These are phyloP conservation scores for Mastigamoeba balamuthi DNA, from an alignment of 78 protist genomes.

Conservation along the genomic window DNA sequence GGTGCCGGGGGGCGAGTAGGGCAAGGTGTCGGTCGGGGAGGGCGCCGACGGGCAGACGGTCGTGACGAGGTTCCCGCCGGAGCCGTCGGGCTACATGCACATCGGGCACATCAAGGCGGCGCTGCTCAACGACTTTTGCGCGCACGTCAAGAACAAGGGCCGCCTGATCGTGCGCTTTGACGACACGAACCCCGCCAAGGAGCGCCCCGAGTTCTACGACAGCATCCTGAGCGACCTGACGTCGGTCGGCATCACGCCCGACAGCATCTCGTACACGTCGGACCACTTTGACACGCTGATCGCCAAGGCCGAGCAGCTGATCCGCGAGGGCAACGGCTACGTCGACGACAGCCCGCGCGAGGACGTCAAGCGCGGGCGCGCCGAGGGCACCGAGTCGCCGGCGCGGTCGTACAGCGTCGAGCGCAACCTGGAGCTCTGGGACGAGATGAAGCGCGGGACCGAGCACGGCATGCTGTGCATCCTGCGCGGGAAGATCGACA, in stretches of 20 bases:
- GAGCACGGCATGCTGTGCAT: slow-evolving; percentile 51
- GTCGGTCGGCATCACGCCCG: slow-evolving; percentile 32
- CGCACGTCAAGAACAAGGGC: slow-evolving; percentile 71
- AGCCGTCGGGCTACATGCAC: slow-evolving; percentile 96
- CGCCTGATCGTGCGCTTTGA: slow-evolving; percentile 88
- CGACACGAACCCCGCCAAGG: slow-evolving; percentile 95
- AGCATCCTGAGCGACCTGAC: slow-evolving; percentile 57
- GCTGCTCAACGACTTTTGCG: slow-evolving; percentile 73
- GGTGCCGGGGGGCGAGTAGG: no score
- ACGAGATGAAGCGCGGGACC: slow-evolving; percentile 79
- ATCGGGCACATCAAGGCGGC: slow-evolving; percentile 99
- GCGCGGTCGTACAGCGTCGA: slow-evolving; percentile 52
- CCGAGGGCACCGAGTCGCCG: slow-evolving; percentile 25
- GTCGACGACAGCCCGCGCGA: slow-evolving; percentile 70
- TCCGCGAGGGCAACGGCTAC: slow-evolving; percentile 68
- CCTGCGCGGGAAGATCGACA: slow-evolving; percentile 87
- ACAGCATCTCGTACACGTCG: slow-evolving; percentile 74
- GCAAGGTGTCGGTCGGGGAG: no score
- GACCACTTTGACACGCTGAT: slow-evolving; percentile 70
- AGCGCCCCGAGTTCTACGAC: slow-evolving; percentile 50
- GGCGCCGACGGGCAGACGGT: no score
- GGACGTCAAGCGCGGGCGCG: slow-evolving; percentile 41
- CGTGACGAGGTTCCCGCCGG: slow-evolving; percentile 99
- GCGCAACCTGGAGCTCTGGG: slow-evolving; percentile 71
- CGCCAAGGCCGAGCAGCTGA: slow-evolving; percentile 13